phyloP scores from a whole-genome alignment of 352 stramenopile species.

The Phytophthora tentaculata region DNA sequence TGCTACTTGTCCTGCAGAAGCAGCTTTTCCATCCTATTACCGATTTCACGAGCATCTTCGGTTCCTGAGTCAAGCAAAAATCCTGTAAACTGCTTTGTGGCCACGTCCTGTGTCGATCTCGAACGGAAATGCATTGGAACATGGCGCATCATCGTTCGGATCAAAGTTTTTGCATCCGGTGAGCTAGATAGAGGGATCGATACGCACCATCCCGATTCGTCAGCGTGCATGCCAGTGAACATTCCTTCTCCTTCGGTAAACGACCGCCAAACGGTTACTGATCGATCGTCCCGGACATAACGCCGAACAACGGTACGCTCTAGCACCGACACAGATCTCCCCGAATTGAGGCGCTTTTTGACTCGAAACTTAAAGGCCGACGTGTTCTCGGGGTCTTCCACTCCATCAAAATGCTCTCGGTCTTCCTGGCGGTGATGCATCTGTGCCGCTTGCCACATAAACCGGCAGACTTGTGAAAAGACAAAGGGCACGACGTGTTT shows the following conservation, averaged over 20 bases:
- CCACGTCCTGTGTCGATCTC: background rate
- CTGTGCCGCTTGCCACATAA: constrained; percentile 16
- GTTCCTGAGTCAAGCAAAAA: constrained; percentile 20
- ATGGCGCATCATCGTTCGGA: constrained; percentile 18
- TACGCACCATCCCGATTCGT: constrained; percentile 23
- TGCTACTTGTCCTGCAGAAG: constrained; percentile 21
- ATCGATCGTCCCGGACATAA: constrained; percentile 9
- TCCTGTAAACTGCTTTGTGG: constrained; percentile 16
- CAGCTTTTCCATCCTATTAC: constrained; percentile 21
- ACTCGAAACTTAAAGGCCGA: constrained; percentile 26
- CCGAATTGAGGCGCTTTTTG: constrained; percentile 12
- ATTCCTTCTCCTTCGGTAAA: constrained; percentile 26
- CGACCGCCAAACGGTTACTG: constrained; percentile 17
- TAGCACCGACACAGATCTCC: constrained; percentile 18
- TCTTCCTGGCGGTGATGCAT: constrained; percentile 26
- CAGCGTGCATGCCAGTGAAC: constrained; percentile 28
- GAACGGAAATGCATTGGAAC: constrained; percentile 30
- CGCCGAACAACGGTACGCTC: constrained; percentile 12
- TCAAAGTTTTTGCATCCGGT: constrained; percentile 3
- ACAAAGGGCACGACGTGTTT: constrained; percentile 16
- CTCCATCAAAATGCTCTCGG: constrained; percentile 14
- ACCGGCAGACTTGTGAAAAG: constrained; percentile 4
- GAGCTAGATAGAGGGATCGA: constrained; percentile 6
- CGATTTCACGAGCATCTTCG: constrained; percentile 21
- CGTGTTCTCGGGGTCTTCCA: constrained; percentile 13